These are phyloP conservation scores for Pholiota microspora DNA, from an alignment of 768 basidiomycete species.

Conservation along the genomic window DNA sequence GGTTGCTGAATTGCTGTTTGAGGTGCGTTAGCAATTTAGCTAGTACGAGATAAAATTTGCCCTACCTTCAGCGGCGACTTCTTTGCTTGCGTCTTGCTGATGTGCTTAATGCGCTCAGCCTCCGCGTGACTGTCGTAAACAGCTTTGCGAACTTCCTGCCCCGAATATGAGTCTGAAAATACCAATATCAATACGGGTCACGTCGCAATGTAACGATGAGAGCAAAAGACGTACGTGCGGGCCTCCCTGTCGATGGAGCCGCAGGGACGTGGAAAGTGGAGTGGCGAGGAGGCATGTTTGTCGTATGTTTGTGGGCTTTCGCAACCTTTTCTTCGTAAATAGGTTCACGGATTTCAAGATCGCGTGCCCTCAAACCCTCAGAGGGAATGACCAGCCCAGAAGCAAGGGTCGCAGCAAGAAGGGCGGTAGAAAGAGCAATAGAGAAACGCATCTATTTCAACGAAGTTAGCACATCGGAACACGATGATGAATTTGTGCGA, in stretches of 20 bases:
- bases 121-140: slow-evolving; percentile 5
- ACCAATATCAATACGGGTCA: too few relatives aligned
- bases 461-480: too few relatives aligned
- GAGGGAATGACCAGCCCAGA: slow-evolving; percentile 1
- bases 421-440: neutral
- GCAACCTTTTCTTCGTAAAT: neutral
- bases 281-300: neutral
- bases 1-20: neutral
- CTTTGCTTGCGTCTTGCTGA: neutral
- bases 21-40: neutral
- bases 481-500: too few relatives aligned
- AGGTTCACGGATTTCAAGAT: neutral
- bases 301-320: slow-evolving; percentile 3
- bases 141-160: slow-evolving; percentile 6
- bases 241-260: neutral
- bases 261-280: neutral
- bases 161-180: neutral
- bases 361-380: neutral
- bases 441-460: neutral
- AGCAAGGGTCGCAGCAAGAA: slow-evolving; percentile 3
- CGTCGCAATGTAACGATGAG: too few relatives aligned
- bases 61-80: neutral
- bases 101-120: neutral
- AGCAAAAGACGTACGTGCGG: neutral
- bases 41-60: neutral